Base-by-base conservation (phyloP, 2,329 filamentous ascomycete species). In the Coleophoma crateriformis region DNA sequence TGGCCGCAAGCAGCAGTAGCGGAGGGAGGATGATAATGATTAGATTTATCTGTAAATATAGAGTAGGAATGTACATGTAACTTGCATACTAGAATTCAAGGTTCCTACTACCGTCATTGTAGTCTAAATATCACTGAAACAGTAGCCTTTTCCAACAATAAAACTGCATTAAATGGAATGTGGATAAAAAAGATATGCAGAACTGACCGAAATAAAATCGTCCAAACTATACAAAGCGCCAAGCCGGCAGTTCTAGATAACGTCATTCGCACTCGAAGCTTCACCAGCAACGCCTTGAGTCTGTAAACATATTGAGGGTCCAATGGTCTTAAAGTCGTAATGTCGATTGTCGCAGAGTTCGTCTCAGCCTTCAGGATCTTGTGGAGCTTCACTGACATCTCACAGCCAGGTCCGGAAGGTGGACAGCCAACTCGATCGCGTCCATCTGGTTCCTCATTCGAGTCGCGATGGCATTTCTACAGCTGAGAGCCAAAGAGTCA, bases 371-470 rank as follows among this genome's bases (percentile, higher is more conserved):
- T 37, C 14, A 34, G n/a, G 6, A 53, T 35, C 32, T 41, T 11
- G 34, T 49, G 47, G 51, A 19, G 35, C 39, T n/a, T 52, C 45
- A 47, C 44, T 50, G 19, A 50, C 22, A 19, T 19, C 38, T 40
- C 15, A 44, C 35, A 66, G 64, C 48, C 81, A 83, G 67, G 76
- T 86, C 54, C 78, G 79, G 62, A 77, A 77, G 53, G 70, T 85
- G 50, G 82, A 85, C 67, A 75, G 78, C 58, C 81, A 85, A 63
- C 76, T 87, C 51, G 82, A 87, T 64, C 78, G 80, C 52, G 76
- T 86, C 51, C 76, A 77, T 20, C 70, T 79, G 50, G 68, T 63
- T 57, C 71, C 68, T 49, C 67, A 67, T 34, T 70, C 69, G 27
- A 70, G 72, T 50, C 68, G 73, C 48, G 70, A 72, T 46, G 67